phyloP scores from a whole-genome alignment of 805 yeast species.

The Cyberlindnera suaveolens region DNA sequence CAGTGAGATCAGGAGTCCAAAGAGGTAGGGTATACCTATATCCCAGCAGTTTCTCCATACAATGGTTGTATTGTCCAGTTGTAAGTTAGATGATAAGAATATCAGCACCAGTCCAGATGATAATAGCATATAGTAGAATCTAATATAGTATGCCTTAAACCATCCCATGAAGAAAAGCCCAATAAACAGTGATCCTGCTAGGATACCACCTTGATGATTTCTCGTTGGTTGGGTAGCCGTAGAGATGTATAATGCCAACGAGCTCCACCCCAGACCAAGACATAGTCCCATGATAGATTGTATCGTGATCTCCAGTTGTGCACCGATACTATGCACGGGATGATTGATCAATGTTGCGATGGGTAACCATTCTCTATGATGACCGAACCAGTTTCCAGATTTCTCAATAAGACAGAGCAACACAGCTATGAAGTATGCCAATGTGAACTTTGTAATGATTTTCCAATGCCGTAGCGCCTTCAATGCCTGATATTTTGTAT shows the following conservation, averaged over 20 bases:
- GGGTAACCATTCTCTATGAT: conserved; percentile 34
- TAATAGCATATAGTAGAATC: conserved; percentile 33
- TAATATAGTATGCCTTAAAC: conserved; percentile 34
- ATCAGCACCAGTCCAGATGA: conserved; percentile 33
- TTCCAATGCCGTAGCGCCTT: conserved; percentile 10
- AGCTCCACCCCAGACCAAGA: conserved; percentile 39
- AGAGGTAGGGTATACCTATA: conserved; percentile 38
- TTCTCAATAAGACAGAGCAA: conserved; percentile 33
- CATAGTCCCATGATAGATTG: conserved; percentile 34
- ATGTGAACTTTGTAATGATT: conserved; percentile 13
- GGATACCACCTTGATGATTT: conserved; percentile 39
- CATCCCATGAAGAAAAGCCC: conserved; percentile 34
- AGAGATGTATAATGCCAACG: conserved; percentile 37
- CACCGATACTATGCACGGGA: conserved; percentile 40
- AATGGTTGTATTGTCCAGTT: conserved; percentile 22
- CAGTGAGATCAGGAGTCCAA: conserved; percentile 35
- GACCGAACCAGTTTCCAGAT: conserved; percentile 38
- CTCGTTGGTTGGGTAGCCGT: conserved; percentile 34
- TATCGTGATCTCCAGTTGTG: conserved; percentile 39
- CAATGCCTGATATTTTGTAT: background rate
- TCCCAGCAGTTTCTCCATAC: conserved; percentile 35
- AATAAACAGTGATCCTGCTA: conserved; percentile 35
- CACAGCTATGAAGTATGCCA: conserved; percentile 35
- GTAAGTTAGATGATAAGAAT: conserved; percentile 22
- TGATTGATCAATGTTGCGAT: conserved; percentile 39